These are phyloP conservation scores for Cercophora sp. DNA, from an alignment of 495 filamentous ascomycete species.

Conservation along the genomic window DNA sequence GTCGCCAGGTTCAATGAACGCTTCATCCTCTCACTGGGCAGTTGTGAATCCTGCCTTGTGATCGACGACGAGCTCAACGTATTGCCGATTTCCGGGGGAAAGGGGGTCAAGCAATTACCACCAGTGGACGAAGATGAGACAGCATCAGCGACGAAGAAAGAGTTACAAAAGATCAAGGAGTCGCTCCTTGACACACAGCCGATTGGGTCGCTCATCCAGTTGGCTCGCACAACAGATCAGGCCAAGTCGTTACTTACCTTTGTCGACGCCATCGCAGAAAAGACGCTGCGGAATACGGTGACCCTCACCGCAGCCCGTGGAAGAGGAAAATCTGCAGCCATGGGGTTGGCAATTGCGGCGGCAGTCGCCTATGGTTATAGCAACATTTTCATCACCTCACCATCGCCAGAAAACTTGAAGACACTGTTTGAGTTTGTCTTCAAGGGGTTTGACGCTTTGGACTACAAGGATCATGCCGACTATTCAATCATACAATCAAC, in stretches of 20 bases:
- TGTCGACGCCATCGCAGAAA: constrained; percentile 93
- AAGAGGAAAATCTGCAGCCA: constrained; percentile 90
- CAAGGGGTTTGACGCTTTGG: constrained; percentile 93
- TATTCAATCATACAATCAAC: constrained; percentile 98
- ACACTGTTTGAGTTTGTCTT: constrained; percentile 98
- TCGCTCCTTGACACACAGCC: constrained; percentile 79
- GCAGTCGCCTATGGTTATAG: constrained; percentile 95
- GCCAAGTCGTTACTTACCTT: constrained; percentile 93
- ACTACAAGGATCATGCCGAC: constrained; percentile 89
- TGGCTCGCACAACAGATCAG: constrained; percentile 90
- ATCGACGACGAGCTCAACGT: constrained; percentile 98
- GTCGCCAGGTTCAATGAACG: constrained; percentile 96
- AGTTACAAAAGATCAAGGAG: constrained; percentile 84
- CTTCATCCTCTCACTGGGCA: constrained; percentile 90
- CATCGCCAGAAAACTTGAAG: constrained; percentile 96
- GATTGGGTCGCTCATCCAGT: constrained; percentile 73
- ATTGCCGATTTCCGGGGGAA: constrained; percentile 92
- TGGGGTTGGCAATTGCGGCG: constrained; percentile 90
- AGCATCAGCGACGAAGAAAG: constrained; percentile 62
- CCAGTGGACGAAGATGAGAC: constrained; percentile 65
- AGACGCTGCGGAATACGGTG: constrained; percentile 90
- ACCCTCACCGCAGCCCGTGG: constrained; percentile 91
- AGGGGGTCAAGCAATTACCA: constrained; percentile 79
- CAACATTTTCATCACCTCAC: constrained; percentile 99
- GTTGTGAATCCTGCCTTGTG: constrained; percentile 91